Base-by-base conservation (phyloP, 495 filamentous ascomycete genomes). In the Apiosordaria backusii region DNA sequence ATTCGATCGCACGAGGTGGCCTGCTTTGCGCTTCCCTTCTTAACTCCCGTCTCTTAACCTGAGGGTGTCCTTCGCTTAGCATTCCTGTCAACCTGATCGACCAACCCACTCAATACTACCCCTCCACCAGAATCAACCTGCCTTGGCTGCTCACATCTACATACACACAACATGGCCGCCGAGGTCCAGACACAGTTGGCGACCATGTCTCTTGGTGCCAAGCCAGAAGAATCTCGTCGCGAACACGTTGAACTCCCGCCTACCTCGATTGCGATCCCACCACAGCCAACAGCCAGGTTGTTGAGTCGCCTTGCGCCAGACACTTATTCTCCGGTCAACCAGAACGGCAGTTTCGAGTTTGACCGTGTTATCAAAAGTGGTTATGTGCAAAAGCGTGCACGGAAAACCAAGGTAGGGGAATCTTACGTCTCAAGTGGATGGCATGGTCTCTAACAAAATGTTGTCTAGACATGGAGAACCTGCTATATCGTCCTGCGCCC, bases 301-400 rank as follows among this genome's bases (percentile, higher is more conserved):
- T 64, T 50, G 21, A 71, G 62, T 57, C 68, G 68, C n/a, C 65
- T 76, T 54, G 71, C 63, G 26, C 54, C 69, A 58, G 71, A 77
- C 64, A 67, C 72, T 13, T 72, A 68, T 58, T 77, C 77, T 40
- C 91, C 92, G 6, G 92, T 98, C 66, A 95, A 97, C 71, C 91
- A 97, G 76, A 93, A 97, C 74, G 95, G 95, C 45, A 92, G 91
- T 74, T 99, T 96, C 76, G 92, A 92, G 70, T 95, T 96, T 72
- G 95, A 99, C 74, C 88, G 92, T 18, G 91, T 97, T 52, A 78
- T 98, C 71, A 97, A 97, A 78, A 87, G 88, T 59, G 93, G 94
- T 22, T 89, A 87, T 71, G 88, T 97, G 50, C 83, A 87, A 69
- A 97, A 96, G 76, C 87, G 94, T 40, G 94, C 92, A 15, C 88